Conservation (phyloP, 2,329 filamentous ascomycete genomes). For the Sporothrix mexicana region DNA sequence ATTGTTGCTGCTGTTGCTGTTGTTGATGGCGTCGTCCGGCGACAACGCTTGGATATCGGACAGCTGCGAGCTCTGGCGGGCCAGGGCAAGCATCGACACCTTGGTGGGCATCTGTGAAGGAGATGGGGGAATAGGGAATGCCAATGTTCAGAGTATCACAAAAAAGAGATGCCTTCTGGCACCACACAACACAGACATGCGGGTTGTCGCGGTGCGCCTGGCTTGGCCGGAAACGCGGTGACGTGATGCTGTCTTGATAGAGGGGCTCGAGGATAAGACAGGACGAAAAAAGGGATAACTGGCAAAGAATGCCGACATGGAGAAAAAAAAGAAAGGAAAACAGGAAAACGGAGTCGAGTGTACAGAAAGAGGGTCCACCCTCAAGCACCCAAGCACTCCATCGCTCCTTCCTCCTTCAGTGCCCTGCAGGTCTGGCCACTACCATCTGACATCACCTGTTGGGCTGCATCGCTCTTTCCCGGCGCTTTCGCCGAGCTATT, state of each 20-base stretch:
- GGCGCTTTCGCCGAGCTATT: background rate
- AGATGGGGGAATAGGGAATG: no score
- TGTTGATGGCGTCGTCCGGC: background rate
- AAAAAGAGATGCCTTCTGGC: background rate
- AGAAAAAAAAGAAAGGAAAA: background rate
- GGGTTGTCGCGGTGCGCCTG: background rate
- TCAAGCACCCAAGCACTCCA: background rate
- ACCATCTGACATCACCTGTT: background rate
- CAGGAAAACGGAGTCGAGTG: background rate
- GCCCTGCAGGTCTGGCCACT: background rate
- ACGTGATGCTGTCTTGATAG: background rate
- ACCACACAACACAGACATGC: constrained; percentile 3
- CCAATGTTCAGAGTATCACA: background rate
- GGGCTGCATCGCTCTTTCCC: no score
- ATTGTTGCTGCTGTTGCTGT: background rate
- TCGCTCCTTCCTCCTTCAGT: background rate
- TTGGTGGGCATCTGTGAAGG: background rate
- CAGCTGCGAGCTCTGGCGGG: background rate
- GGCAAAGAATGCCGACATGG: background rate
- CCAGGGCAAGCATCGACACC: constrained; percentile 1
- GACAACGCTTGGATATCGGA: background rate
- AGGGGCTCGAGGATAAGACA: background rate
- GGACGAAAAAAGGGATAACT: no score
- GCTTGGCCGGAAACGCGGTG: background rate
- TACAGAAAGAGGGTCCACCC: background rate